Conservation (phyloP, 2,329 filamentous ascomycete species). For the Rachicladosporium sp. region DNA sequence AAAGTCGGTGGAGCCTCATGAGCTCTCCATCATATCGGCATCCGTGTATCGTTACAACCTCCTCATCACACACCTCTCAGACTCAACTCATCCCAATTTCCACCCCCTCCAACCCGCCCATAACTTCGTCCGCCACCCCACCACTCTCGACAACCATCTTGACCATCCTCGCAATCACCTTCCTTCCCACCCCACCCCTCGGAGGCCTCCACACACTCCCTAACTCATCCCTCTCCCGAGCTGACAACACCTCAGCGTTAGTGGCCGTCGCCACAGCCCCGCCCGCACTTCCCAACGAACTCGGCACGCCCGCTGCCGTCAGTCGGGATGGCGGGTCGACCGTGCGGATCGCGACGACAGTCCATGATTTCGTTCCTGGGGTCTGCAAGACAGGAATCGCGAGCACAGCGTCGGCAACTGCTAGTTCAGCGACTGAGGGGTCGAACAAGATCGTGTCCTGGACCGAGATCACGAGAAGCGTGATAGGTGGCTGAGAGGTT, state of each 20-base stretch:
- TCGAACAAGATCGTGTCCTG: conserved; percentile 89
- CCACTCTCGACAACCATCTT: conserved; percentile 63
- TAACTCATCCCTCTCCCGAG: conserved; percentile 38
- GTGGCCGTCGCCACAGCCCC: conserved; percentile 26
- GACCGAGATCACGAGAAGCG: conserved; percentile 77
- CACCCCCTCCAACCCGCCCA: conserved; percentile 67
- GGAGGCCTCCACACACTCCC: conserved; percentile 70
- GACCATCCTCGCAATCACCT: conserved; percentile 60
- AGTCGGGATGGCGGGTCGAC: conserved; percentile 39
- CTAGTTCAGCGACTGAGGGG: conserved; percentile 78
- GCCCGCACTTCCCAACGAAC: conserved; percentile 33
- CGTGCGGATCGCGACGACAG: conserved; percentile 33
- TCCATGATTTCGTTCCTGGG: conserved; percentile 45
- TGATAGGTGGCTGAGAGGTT: conserved; percentile 60
- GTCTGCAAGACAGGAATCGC: conserved; percentile 60
- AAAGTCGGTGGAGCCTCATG: conserved; percentile 13
- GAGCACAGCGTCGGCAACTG: conserved; percentile 79
- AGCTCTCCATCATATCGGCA: no score
- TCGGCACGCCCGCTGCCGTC: conserved; percentile 36
- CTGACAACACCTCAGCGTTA: conserved; percentile 29
- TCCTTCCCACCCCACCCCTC: conserved; percentile 68
- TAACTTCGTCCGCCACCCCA: conserved; percentile 74
- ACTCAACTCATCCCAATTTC: conserved; percentile 31
- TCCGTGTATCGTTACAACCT: no score
- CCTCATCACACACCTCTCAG: no score